Conservation (phyloP, 495 filamentous ascomycete species). For the Arthonia radiata region DNA sequence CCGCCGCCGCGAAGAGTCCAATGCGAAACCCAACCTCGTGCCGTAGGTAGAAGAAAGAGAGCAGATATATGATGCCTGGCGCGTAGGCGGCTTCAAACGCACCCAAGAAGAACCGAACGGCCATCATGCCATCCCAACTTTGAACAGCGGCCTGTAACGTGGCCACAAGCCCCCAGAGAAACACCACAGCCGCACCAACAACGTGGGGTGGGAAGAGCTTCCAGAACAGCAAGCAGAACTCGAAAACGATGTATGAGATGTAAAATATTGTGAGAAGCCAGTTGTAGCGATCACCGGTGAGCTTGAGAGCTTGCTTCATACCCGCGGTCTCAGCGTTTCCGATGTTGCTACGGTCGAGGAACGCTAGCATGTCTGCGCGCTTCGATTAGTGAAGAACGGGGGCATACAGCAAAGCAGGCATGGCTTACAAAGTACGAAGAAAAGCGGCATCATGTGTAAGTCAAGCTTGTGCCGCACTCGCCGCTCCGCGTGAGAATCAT, state of each 20-base stretch:
- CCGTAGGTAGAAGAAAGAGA: conserved; percentile 67
- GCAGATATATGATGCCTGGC: conserved; percentile 38
- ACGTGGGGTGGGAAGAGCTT: conserved; percentile 4
- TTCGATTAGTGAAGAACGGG: no score
- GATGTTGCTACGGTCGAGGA: conserved; percentile 30
- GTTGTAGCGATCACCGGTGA: conserved; percentile 28
- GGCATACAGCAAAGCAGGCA: no score
- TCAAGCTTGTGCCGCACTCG: no score
- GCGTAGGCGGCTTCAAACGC: conserved; percentile 44
- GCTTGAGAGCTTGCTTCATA: conserved; percentile 25
- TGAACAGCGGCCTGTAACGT: conserved; percentile 13
- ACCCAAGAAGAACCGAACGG: conserved; percentile 40
- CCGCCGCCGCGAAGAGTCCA: conserved; percentile 53
- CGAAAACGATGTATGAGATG: conserved; percentile 4
- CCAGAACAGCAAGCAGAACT: no score
- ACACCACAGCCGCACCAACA: conserved; percentile 9
- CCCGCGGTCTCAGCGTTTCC: conserved; percentile 40
- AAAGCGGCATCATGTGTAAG: no score
- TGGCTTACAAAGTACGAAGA: no score
- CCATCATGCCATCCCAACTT: conserved; percentile 41
- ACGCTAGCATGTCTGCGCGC: conserved; percentile 1
- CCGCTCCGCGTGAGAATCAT: no score
- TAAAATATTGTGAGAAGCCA: conserved; percentile 20
- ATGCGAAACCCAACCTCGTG: conserved; percentile 56
- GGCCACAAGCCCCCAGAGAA: conserved; percentile 5